A percentile compares a stretch with the other conserved stretches of the same genome.
These are phyloP conservation scores for Aspergillus arachidicola DNA, from an alignment of 2,329 filamentous ascomycete species.

Conservation along the genomic window DNA sequence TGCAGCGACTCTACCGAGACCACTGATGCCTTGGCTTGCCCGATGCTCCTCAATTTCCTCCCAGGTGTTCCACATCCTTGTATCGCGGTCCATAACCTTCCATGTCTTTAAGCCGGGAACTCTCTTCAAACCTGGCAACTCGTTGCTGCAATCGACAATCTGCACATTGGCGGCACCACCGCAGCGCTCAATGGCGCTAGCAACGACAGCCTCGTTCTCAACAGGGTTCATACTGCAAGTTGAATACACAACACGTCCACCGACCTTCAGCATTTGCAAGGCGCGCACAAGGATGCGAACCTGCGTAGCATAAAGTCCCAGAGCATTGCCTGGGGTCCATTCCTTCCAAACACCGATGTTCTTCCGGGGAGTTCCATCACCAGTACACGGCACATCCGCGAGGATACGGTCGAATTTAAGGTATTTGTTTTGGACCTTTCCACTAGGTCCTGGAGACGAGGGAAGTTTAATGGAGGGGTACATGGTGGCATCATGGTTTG, in stretches of 20 bases:
- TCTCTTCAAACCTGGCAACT: constrained; percentile 76
- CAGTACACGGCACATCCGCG: constrained; percentile 94
- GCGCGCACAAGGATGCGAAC: constrained; percentile 87
- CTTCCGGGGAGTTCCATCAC: constrained; percentile 91
- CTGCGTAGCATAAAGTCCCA: constrained; percentile 86
- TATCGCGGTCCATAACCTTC: constrained; percentile 88
- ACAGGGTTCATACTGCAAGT: constrained; percentile 99
- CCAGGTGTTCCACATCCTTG: constrained; percentile 78
- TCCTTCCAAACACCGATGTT: constrained; percentile 94
- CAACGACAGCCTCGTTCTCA: constrained; percentile 92
- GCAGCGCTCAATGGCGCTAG: constrained; percentile 84
- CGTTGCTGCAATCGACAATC: constrained; percentile 79
- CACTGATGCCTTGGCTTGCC: constrained; percentile 61
- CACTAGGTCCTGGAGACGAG: constrained; percentile 55
- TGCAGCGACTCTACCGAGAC: constrained; percentile 71
- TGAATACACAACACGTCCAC: constrained; percentile 93
- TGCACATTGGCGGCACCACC: constrained; percentile 80
- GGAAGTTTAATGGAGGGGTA: constrained; percentile 91
- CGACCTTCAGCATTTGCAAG: constrained; percentile 93
- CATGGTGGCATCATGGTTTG: constrained; percentile 95
- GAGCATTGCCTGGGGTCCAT: constrained; percentile 83
- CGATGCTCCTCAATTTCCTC: constrained; percentile 74
- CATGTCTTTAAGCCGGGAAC: constrained; percentile 76
- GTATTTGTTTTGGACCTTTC: constrained; percentile 65
- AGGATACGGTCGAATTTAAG: constrained; percentile 96